Evolutionary conservation across 805 yeast species (phyloP).

Genomic region (Metschnikowia anglica): DNA sequence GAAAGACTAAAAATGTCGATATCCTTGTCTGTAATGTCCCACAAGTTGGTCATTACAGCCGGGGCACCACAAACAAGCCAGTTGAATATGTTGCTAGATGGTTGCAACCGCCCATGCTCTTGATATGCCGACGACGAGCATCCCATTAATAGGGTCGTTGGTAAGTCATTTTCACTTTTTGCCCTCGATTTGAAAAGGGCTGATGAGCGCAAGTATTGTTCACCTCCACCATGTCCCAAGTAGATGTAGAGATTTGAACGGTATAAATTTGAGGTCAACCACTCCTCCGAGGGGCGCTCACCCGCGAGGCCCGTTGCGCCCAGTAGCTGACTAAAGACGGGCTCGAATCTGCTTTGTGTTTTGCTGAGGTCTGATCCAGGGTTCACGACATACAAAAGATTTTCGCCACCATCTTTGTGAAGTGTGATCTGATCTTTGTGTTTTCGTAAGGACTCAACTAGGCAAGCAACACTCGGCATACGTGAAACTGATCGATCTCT

Average conservation of each 20-base stretch:
- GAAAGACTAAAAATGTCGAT: slow-evolving; percentile 73
- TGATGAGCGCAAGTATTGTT: slow-evolving; percentile 64
- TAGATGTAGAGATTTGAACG: slow-evolving; percentile 58
- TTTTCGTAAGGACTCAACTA: slow-evolving; percentile 38
- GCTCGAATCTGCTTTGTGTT: slow-evolving; percentile 60
- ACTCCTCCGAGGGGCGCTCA: slow-evolving; percentile 53
- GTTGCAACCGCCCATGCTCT: slow-evolving; percentile 58
- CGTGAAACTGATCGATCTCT: slow-evolving; percentile 61
- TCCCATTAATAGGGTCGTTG: slow-evolving; percentile 75
- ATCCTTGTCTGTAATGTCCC: slow-evolving; percentile 98
- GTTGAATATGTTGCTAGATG: slow-evolving; percentile 73
- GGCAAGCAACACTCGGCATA: slow-evolving; percentile 59
- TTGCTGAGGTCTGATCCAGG: slow-evolving; percentile 75
- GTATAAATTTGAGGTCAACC: slow-evolving; percentile 45
- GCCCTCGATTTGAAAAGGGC: slow-evolving; percentile 36
- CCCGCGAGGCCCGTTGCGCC: slow-evolving; percentile 59
- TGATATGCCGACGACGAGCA: slow-evolving; percentile 82
- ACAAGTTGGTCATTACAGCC: slow-evolving; percentile 76
- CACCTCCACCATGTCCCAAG: slow-evolving; percentile 98
- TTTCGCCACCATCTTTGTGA: neutral
- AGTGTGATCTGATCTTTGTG: slow-evolving; percentile 8
- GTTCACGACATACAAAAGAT: slow-evolving; percentile 60
- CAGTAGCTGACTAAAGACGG: slow-evolving; percentile 36
- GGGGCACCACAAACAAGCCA: slow-evolving; percentile 83
- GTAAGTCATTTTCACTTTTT: slow-evolving; percentile 39